Evolutionary conservation across 2,329 filamentous ascomycete species (phyloP).

Genomic region (Aquanectria penicillioides): DNA sequence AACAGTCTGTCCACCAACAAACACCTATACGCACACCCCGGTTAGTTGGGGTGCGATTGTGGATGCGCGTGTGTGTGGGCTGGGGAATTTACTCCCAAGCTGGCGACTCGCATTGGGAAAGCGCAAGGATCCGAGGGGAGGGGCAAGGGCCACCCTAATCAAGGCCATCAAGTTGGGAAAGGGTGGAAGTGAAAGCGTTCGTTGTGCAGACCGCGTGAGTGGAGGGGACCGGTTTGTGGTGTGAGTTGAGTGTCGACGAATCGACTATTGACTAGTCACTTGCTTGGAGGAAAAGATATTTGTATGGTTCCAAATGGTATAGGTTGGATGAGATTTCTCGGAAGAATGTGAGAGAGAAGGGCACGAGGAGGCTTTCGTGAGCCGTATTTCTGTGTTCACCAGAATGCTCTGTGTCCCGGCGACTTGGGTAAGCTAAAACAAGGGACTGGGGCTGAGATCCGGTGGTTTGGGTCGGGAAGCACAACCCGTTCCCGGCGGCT

Average conservation of each 20-base stretch:
- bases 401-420: constrained; percentile 30
- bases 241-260: no score
- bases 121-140: constrained; percentile 13
- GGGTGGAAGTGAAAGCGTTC: not conserved
- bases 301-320: no score
- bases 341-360: no score
- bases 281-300: no score
- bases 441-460: constrained; percentile 37
- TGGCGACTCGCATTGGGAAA: constrained; percentile 20
- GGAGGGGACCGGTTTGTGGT: no score
- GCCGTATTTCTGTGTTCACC: no score
- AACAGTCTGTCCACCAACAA: constrained; percentile 12
- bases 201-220: no score
- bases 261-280: no score
- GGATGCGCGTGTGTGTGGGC: not conserved
- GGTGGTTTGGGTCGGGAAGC: constrained; percentile 38
- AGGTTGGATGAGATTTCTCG: no score
- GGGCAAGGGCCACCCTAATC: no score
- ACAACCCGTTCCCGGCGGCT: constrained; percentile 32
- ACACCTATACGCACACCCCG: constrained; percentile 3
- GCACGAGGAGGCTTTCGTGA: no score
- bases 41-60: not conserved
- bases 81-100: not conserved
- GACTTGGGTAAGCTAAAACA: constrained; percentile 36
- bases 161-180: not conserved